A percentile compares a stretch with the other conserved stretches of the same genome.
Conservation (phyloP, 2,329 filamentous ascomycete species). For the Dothistroma septosporum region DNA sequence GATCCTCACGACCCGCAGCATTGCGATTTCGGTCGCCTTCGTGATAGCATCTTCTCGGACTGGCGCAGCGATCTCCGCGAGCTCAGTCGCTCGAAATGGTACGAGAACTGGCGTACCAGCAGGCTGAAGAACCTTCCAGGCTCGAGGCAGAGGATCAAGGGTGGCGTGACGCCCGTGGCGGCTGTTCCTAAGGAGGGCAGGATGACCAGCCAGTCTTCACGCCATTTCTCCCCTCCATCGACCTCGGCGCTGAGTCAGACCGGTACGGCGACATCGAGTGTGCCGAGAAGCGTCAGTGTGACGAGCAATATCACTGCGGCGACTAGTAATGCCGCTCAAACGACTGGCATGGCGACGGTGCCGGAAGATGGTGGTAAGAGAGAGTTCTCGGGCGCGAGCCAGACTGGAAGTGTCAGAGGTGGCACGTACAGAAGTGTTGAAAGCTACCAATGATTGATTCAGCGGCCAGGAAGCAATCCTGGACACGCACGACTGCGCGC, state of each 20-base stretch:
- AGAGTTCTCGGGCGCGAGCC: neutral
- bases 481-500: neutral
- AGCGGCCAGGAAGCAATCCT: neutral
- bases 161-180: constrained; percentile 36
- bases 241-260: constrained; percentile 1
- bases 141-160: constrained; percentile 26
- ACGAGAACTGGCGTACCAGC: constrained; percentile 84
- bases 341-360: neutral
- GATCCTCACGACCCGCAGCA: constrained; percentile 87
- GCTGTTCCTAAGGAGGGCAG: constrained; percentile 32
- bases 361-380: neutral
- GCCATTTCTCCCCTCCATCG: constrained; percentile 11
- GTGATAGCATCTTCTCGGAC: constrained; percentile 87
- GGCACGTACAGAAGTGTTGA: constrained; percentile 2
- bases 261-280: neutral
- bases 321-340: neutral
- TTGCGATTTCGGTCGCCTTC: constrained; percentile 88
- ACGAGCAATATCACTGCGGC: neutral
- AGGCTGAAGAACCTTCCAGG: constrained; percentile 40
- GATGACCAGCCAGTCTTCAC: constrained; percentile 14
- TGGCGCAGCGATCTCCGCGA: constrained; percentile 90
- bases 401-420: constrained; percentile 7
- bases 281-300: neutral
- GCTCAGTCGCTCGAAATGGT: constrained; percentile 87
- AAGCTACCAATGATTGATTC: neutral